These are phyloP conservation scores for Fusarium sororula DNA, from an alignment of 2,329 filamentous ascomycete genomes.

Conservation along the genomic window DNA sequence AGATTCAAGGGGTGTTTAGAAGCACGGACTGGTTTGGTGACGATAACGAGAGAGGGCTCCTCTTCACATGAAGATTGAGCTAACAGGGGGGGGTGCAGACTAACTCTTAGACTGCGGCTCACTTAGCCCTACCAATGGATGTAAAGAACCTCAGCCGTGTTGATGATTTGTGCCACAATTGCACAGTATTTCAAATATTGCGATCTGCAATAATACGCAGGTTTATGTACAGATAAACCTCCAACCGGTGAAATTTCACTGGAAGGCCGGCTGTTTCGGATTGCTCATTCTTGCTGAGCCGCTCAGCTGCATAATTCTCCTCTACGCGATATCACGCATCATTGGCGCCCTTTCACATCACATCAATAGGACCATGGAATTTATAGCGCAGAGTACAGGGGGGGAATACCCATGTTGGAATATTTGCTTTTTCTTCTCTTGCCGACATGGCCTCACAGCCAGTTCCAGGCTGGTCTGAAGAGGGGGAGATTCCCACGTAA, in stretches of 20 bases:
- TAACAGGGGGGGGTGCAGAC: background rate
- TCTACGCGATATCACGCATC: background rate
- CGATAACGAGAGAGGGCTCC: background rate
- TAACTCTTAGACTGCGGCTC: background rate
- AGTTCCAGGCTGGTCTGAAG: background rate
- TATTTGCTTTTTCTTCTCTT: background rate
- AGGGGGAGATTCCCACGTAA: background rate
- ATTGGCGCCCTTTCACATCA: background rate
- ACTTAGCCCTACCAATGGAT: background rate
- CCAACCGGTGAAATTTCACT: background rate
- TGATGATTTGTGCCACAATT: background rate
- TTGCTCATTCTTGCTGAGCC: background rate
- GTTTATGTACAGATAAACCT: background rate
- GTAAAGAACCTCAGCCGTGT: background rate
- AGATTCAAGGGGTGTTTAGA: background rate
- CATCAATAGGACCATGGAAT: background rate
- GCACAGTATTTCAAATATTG: background rate
- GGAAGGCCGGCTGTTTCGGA: background rate
- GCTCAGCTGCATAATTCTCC: background rate
- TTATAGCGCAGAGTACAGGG: background rate
- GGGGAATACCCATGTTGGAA: background rate
- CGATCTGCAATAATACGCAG: background rate
- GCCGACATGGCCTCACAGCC: background rate
- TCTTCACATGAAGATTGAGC: background rate
- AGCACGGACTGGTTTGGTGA: background rate